Conservation (phyloP, 2,329 filamentous ascomycete genomes). For the Fusarium keratoplasticum region DNA sequence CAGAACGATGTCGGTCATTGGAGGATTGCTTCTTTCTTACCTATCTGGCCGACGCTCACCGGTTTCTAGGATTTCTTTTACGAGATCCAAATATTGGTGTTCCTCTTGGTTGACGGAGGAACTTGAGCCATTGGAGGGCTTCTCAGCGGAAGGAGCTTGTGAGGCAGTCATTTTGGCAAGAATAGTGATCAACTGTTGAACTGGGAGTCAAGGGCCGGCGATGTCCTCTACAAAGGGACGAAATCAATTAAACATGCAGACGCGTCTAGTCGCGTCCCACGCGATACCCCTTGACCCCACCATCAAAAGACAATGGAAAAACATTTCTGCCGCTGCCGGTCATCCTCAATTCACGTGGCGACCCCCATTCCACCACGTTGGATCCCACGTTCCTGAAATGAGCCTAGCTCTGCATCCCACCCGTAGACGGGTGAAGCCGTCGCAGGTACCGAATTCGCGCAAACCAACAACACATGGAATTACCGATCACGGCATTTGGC, state of each 20-base stretch:
- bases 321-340: constrained; percentile 10
- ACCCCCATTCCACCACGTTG: background rate
- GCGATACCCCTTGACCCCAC: constrained; percentile 18
- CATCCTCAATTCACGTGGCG: background rate
- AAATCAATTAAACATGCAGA: constrained; percentile 34
- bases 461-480: constrained; percentile 28
- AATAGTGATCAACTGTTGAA: background rate
- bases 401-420: constrained; percentile 7
- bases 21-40: constrained; percentile 54
- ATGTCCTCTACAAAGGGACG: background rate
- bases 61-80: constrained; percentile 82
- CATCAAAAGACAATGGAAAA: background rate
- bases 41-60: constrained; percentile 93
- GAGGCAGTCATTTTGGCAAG: constrained; percentile 33
- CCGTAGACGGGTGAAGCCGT: constrained; percentile 11
- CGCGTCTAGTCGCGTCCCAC: constrained; percentile 23
- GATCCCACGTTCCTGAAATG: background rate
- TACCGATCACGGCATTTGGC: constrained; percentile 14
- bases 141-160: constrained; percentile 9
- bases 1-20: background rate
- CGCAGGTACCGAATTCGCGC: constrained; percentile 29
- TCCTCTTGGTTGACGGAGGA: constrained; percentile 75
- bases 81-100: constrained; percentile 91
- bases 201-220: background rate
- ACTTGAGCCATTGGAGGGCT: constrained; percentile 26